These are phyloP conservation scores for Quercus engelmannii DNA, from an alignment of 306 rosid genomes.

Conservation along the genomic window DNA sequence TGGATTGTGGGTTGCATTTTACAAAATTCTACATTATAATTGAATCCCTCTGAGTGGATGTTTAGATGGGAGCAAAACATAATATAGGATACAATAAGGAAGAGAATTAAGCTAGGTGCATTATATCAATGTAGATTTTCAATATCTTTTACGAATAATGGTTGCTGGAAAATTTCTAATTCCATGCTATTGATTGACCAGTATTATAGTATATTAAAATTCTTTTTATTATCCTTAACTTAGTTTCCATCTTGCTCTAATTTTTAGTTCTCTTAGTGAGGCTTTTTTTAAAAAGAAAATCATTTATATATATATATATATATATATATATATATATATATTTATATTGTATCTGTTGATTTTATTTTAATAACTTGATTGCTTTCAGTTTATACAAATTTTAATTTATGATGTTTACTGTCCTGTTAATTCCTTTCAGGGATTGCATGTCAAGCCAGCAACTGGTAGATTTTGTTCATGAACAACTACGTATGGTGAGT, in stretches of 20 bases:
- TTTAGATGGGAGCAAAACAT: too few species aligned
- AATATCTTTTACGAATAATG: too few species aligned
- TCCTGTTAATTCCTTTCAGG: conserved; percentile 53
- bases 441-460: conserved; percentile 98
- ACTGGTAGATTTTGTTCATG: conserved; percentile 75
- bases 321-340: too few species aligned
- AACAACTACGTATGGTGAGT: conserved; percentile 63
- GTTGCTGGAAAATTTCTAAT: background rate
- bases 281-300: background rate
- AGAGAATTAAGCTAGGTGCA: too few species aligned
- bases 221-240: background rate
- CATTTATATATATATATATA: too few species aligned
- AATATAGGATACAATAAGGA: too few species aligned
- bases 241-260: background rate
- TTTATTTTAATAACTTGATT: background rate
- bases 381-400: background rate
- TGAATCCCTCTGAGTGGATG: too few species aligned
- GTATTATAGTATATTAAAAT: background rate
- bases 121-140: too few species aligned
- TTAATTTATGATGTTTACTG: conserved; percentile 3
- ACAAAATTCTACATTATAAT: too few species aligned
- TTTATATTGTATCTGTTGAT: background rate
- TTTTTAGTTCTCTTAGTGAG: background rate
- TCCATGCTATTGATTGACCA: background rate
- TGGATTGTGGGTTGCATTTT: too few species aligned